Evolutionary conservation across 2,329 filamentous ascomycete species (phyloP), one percentile per base, ranked within the genome.

Genomic region (Apiospora hydei): DNA sequence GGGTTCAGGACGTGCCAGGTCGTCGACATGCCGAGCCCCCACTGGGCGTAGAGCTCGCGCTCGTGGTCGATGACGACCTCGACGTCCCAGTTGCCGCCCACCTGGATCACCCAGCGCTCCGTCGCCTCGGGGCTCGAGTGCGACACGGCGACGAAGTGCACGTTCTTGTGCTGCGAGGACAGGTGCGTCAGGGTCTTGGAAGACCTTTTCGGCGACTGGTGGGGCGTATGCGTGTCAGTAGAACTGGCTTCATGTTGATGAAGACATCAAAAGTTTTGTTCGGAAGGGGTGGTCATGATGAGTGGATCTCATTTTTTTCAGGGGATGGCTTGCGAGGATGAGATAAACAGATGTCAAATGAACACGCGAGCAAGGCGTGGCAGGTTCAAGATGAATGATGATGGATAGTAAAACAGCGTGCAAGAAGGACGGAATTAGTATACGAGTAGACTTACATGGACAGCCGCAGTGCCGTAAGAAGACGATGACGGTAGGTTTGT

Each of bases 391-490:
- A 14, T 61, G 26, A 10, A 44, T 24, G 38, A 18, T 26, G 34
- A 49, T 14, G 1, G 18, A 6, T 21, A 21, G 13, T 1, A 21
- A 34, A 30, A 10, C 26, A 53, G 49, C 49, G 51, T 51, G 44
- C 64, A 30, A 6, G n/a, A 10, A 57, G 7, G 38, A 46, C 44
- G 44, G 70, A 26, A 66, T 70, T 38, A 64, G 61, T 64, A 67
- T 46, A 24, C n/a, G 64, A 34, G 57, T 26, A 34, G 13, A 81
- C 87, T 78, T 86, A 92, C 92, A 93, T 14, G 92, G 92, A 82
- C 92, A 93, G 46, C 92, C 92, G 79, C 92, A 94, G 79, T 94
- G 92, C 46, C 92, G 86, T 7, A 94, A 85, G 77, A 94, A 94
- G 21, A 89, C 86, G 26, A 94, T 82, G 1, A 94, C 79, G 0